These are phyloP conservation scores for Rutidosis leptorrhynchoides DNA, from an alignment of 129 eudicot species.

Conservation along the genomic window DNA sequence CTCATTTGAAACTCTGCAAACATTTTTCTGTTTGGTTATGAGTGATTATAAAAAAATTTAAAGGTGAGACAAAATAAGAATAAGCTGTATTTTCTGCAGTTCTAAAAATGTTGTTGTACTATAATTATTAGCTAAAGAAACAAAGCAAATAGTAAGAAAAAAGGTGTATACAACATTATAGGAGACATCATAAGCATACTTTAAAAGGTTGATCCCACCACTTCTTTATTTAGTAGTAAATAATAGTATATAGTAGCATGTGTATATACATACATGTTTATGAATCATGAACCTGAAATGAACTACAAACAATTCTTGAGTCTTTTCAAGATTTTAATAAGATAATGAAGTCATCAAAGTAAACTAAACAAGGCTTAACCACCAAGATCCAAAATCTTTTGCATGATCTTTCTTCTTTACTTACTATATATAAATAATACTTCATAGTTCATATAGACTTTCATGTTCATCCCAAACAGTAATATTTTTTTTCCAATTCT, in stretches of 20 bases:
- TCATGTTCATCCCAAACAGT: conserved; percentile 21
- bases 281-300: conserved; percentile 35
- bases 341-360: conserved; percentile 29
- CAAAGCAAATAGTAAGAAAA: not conserved
- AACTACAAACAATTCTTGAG: conserved; percentile 31
- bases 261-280: not conserved
- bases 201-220: not conserved
- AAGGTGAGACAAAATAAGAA: not conserved
- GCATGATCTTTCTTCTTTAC: conserved; percentile 34
- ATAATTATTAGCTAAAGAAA: not conserved
- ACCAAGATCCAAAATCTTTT: conserved; percentile 35
- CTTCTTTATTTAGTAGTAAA: conserved; percentile 11
- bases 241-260: conserved; percentile 7
- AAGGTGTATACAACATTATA: not conserved
- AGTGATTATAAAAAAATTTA: not conserved
- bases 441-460: conserved; percentile 19
- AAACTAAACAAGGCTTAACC: conserved; percentile 28
- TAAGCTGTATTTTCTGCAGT: not conserved
- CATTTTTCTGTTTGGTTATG: not conserved
- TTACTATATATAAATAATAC: conserved; percentile 25
- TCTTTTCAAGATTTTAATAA: conserved; percentile 25
- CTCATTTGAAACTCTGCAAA: not conserved
- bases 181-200: conserved; percentile 18
- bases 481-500: conserved; percentile 6
- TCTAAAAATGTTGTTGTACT: not conserved